Base-by-base conservation (phyloP, 768 basidiomycete genomes). In the Lyophyllum semitale region DNA sequence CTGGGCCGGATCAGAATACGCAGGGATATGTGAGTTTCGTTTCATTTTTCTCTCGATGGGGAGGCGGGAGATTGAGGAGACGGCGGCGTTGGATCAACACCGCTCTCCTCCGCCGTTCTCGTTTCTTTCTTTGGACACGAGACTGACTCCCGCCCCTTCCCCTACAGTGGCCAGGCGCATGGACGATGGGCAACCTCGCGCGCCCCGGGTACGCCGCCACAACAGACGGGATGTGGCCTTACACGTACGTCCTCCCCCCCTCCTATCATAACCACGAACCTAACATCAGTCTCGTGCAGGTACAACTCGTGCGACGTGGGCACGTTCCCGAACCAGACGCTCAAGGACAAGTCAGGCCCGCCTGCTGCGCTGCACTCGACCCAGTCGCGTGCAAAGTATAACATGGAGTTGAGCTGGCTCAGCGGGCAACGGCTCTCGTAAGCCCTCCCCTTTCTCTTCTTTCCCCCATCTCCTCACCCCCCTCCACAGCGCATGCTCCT, bases 171-270 rank as follows among this genome's bases (percentile, higher is more conserved):
- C 92, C 91, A 33, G 91, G 89, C 60, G 83, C 81, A 2, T 94
- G 93, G 93, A 91, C 89, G 18, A 89, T 90, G 86, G 93, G 93
- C 2, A 96, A 95, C 66, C 78, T 95, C 4, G 93, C 84, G 1
- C 73, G 93, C 35, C 84, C 93, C 0, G 93, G 93, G 6, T 94
- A 90, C 67, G 74, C 83, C 5, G 90, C 86, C 0, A 84, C 89
- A 1, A 88, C 88, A 1, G 91, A 94, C 47, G 93, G 93, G 4
- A 78, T 80, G 54, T 91, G 91, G 89, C 91, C 91, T 1, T 93
- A 92, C 71, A 86, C 90, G 70, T 87, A 70, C 57, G 82, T 73
- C 12, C 15, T 43, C 27, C 23, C 20, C 52, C 18, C 7, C 44
- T 6, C 27, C 17, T 29, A 23, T 42, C 26, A 20, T 32, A 22